Base-by-base conservation (phyloP, 1,284 basidiomycete species). In the Leccinum huronense region DNA sequence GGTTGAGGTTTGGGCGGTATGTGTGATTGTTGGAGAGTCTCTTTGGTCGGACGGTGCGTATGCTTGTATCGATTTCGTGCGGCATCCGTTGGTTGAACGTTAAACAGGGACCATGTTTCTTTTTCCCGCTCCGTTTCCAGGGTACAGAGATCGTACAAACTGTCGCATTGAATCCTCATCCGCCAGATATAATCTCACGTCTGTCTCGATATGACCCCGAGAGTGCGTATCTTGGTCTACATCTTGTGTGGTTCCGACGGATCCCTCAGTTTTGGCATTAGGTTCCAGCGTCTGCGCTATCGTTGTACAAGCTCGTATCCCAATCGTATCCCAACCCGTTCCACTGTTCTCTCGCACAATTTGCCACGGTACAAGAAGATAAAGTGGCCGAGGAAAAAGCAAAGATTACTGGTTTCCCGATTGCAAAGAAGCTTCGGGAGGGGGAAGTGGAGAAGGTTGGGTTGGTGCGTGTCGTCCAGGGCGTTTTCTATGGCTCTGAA, bases 1-100 rank as follows among this genome's bases (percentile, higher is more conserved):
- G 94, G 59, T 71, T 94, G 73, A 80, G 93, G 67, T 95, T 93
- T 77, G 93, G 92, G 34, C 84, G 83, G 64, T 93, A 90, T 70
- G 83, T 93, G n/a, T 88, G 85, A 78, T 80, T 89, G 60, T 86
- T 92, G 9, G 86, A 88, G 68, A 79, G 88, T 65, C 74, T 87
- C 57, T 89, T 90, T 68, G 93, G 92, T 19, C 79, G 80, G 66
- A 78, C 84, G 71, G 94, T 95, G 71, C 70, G 89, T 78, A 60
- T 38, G 14, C 53, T 61, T 5, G n/a, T 10, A 2, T 53, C 10
- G 48, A 14, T 30, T 14, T 8, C 8, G 16, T 48, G 51, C 31
- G 6, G 23, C n/a, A 16, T 63, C 33, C 13, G 7, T 54, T 33
- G n/a, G 30, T 38, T 30, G 30, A 34, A 48, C 19, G 36, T 60